A percentile compares a stretch with the other conserved stretches of the same genome.
Conservation (phyloP, 108 stramenopile genomes). For the Pseudonitzschia multistriata region DNA sequence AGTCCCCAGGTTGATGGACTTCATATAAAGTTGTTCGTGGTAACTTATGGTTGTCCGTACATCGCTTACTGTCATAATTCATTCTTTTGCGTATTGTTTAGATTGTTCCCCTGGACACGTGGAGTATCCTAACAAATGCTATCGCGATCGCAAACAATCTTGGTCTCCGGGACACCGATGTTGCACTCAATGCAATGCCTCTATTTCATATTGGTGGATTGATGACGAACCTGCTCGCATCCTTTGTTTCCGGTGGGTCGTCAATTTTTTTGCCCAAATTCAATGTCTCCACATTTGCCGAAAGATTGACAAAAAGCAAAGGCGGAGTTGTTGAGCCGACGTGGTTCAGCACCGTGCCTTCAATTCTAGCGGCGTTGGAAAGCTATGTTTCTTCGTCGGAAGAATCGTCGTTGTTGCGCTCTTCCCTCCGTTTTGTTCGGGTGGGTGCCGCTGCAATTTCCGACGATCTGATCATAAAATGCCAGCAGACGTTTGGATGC, state of each 20-base stretch:
- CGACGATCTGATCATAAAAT: constrained; percentile 7
- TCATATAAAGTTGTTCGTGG: no score
- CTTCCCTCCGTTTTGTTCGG: constrained; percentile 18
- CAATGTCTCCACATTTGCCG: not conserved
- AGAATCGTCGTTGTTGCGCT: not conserved
- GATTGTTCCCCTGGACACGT: constrained; percentile 23
- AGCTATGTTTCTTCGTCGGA: not conserved
- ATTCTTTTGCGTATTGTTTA: not conserved
- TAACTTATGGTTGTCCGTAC: not conserved
- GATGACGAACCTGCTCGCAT: constrained; percentile 20
- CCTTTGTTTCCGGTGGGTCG: constrained; percentile 27
- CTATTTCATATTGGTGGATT: constrained; percentile 43
- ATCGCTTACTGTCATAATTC: not conserved
- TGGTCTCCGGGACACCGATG: constrained; percentile 15
- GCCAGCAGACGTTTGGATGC: not conserved
- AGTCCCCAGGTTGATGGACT: not conserved
- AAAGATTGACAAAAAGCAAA: not conserved
- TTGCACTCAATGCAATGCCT: constrained; percentile 38
- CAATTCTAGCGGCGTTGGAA: constrained; percentile 22
- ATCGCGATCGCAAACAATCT: constrained; percentile 21
- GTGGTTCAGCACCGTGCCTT: constrained; percentile 40
- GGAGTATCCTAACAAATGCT: constrained; percentile 16
- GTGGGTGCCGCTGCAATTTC: constrained; percentile 19
- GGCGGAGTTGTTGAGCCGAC: constrained; percentile 3
- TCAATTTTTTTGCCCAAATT: constrained; percentile 14